These are phyloP conservation scores for Didymella lethalis DNA, from an alignment of 2,329 filamentous ascomycete species.

Conservation along the genomic window DNA sequence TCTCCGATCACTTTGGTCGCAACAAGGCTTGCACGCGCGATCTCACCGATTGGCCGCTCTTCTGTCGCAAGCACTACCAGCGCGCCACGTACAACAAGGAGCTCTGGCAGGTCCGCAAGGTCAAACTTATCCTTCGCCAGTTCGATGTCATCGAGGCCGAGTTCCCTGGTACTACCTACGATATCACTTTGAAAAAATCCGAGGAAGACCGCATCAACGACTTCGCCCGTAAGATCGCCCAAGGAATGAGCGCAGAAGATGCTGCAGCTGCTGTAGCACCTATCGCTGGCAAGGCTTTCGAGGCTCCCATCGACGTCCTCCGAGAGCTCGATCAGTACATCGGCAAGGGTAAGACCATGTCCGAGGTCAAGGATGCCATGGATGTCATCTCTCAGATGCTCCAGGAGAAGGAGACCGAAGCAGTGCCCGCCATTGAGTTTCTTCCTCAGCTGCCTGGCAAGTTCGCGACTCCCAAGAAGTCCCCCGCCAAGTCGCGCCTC, in stretches of 20 bases:
- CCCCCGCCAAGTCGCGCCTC: conserved; percentile 18
- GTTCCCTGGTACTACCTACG: conserved; percentile 43
- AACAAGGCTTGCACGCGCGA: conserved; percentile 49
- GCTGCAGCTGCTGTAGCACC: conserved; percentile 26
- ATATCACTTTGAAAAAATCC: conserved; percentile 46
- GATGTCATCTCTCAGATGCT: conserved; percentile 43
- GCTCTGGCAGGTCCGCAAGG: conserved; percentile 47
- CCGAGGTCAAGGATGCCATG: conserved; percentile 33
- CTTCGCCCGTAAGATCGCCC: conserved; percentile 36
- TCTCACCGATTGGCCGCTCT: conserved; percentile 45
- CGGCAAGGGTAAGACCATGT: conserved; percentile 31
- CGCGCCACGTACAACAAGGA: conserved; percentile 50
- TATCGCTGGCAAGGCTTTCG: conserved; percentile 35
- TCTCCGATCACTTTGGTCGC: conserved; percentile 52
- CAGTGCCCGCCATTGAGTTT: conserved; percentile 45
- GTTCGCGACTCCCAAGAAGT: conserved; percentile 22
- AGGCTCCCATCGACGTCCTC: conserved; percentile 47
- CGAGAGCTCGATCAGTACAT: conserved; percentile 39
- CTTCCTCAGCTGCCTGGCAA: conserved; percentile 38
- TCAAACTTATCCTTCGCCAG: conserved; percentile 44
- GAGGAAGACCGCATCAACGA: conserved; percentile 46
- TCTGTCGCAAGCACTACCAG: conserved; percentile 53
- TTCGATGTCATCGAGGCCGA: conserved; percentile 43
- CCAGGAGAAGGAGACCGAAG: conserved; percentile 31
- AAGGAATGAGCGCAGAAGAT: conserved; percentile 19